Evolutionary conservation across 352 stramenopile species (phyloP).

Genomic region (Globisporangium irregulare): DNA sequence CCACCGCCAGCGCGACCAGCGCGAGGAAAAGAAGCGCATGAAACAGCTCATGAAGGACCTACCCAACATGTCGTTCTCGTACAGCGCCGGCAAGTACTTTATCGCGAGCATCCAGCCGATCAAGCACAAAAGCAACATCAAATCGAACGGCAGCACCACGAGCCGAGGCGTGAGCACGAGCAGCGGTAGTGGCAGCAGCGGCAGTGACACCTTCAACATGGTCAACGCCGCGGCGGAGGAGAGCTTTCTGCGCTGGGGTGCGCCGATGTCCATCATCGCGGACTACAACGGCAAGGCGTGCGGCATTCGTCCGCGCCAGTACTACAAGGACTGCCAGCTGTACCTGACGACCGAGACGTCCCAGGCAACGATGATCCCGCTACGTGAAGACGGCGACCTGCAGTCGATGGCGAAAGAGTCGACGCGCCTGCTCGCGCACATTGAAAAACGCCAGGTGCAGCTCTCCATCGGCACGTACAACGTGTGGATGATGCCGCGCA

Average conservation of each 20-base stretch:
- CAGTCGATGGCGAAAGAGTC: constrained; percentile 72
- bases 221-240: constrained; percentile 19
- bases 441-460: constrained; percentile 53
- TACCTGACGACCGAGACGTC: constrained; percentile 70
- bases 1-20: constrained; percentile 43
- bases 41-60: constrained; percentile 62
- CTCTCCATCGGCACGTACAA: constrained; percentile 75
- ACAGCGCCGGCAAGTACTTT: constrained; percentile 55
- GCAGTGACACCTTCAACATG: constrained; percentile 26
- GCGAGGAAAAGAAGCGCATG: constrained; percentile 43
- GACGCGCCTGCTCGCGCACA: constrained; percentile 52
- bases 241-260: constrained; percentile 56
- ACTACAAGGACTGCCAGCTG: constrained; percentile 74
- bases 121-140: constrained; percentile 21
- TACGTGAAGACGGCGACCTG: constrained; percentile 63
- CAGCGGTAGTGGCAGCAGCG: constrained; percentile 18
- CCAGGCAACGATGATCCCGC: constrained; percentile 55
- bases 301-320: constrained; percentile 63
- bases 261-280: constrained; percentile 57
- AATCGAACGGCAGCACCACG: neutral
- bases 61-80: constrained; percentile 76
- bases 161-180: neutral
- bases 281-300: constrained; percentile 53
- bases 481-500: constrained; percentile 83
- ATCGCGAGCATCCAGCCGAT: constrained; percentile 47